Conservation (phyloP, 2,329 filamentous ascomycete genomes). For the Alternaria infectoria region DNA sequence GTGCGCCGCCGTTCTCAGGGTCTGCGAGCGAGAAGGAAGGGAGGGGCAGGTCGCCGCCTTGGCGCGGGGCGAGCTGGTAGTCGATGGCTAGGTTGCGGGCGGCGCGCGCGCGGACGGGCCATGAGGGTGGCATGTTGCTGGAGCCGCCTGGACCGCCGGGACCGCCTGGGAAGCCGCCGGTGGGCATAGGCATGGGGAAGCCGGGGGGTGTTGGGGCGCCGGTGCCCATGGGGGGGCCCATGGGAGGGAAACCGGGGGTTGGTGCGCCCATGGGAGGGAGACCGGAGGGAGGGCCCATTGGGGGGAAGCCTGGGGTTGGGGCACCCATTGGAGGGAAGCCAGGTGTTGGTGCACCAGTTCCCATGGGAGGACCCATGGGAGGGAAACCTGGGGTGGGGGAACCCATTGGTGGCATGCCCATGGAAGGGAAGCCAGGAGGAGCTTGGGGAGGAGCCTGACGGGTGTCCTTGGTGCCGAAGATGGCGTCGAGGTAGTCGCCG, state of each 20-base stretch:
- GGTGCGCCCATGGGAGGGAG: neutral
- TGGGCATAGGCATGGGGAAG: slow-evolving; percentile 10
- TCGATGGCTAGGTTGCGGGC: slow-evolving; percentile 14
- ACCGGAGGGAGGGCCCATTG: neutral
- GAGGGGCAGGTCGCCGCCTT: slow-evolving; percentile 8
- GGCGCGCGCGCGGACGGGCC: neutral
- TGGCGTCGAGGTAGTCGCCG: slow-evolving; percentile 14
- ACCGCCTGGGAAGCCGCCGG: neutral
- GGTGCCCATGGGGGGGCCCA: neutral
- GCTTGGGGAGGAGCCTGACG: slow-evolving; percentile 6
- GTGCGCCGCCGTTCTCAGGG: slow-evolving; percentile 1
- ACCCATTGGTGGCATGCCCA: neutral
- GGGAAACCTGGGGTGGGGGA: neutral
- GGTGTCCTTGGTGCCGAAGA: slow-evolving; percentile 18
- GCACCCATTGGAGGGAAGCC: neutral
- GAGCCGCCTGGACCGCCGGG: neutral
- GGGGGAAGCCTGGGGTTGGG: neutral
- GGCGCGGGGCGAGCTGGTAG: slow-evolving; percentile 24
- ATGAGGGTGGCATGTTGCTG: neutral
- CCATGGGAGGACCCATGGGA: neutral
- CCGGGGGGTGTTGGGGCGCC: slow-evolving; percentile 1
- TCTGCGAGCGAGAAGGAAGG: slow-evolving; percentile 20
- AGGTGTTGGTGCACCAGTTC: neutral
- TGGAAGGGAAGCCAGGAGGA: neutral
- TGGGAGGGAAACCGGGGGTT: neutral